A percentile compares a stretch with the other conserved stretches of the same genome.
Conservation (phyloP, 2,329 filamentous ascomycete species). For the Diaporthe humulicola region DNA sequence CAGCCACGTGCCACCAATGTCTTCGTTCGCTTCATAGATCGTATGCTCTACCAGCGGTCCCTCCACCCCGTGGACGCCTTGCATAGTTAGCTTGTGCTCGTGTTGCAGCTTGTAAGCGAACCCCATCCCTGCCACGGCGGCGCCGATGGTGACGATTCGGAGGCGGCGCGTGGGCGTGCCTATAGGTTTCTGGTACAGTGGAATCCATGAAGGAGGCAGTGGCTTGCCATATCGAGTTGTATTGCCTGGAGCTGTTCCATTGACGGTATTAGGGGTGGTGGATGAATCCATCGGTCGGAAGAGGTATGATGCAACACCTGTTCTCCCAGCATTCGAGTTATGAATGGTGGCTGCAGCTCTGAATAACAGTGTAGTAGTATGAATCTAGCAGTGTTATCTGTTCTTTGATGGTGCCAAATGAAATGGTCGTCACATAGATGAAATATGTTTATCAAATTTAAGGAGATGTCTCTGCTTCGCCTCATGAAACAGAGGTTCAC, state of each 20-base stretch:
- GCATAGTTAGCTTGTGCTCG: constrained; percentile 14
- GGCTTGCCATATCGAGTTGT: constrained; percentile 27
- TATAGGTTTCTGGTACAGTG: constrained; percentile 30
- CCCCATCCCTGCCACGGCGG: constrained; percentile 20
- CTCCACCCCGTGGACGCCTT: background rate
- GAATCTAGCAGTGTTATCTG: background rate
- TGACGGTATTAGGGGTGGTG: background rate
- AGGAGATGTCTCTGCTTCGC: background rate
- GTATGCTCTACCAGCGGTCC: constrained; percentile 57
- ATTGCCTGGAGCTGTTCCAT: background rate
- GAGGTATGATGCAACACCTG: too few species aligned
- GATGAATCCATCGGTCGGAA: background rate
- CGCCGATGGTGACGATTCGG: constrained; percentile 37
- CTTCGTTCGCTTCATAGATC: constrained; percentile 74
- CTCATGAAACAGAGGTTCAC: background rate
- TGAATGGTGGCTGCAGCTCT: too few species aligned
- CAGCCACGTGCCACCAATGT: constrained; percentile 67
- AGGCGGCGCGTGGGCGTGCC: constrained; percentile 31
- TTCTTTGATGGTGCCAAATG: background rate
- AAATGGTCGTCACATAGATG: accelerated
- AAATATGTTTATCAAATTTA: background rate
- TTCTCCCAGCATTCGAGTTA: background rate
- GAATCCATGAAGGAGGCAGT: constrained; percentile 27
- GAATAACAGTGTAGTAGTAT: background rate
- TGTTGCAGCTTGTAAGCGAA: constrained; percentile 37